Conservation (phyloP, 2,329 filamentous ascomycete genomes). For the Diaporthe vaccinii region DNA sequence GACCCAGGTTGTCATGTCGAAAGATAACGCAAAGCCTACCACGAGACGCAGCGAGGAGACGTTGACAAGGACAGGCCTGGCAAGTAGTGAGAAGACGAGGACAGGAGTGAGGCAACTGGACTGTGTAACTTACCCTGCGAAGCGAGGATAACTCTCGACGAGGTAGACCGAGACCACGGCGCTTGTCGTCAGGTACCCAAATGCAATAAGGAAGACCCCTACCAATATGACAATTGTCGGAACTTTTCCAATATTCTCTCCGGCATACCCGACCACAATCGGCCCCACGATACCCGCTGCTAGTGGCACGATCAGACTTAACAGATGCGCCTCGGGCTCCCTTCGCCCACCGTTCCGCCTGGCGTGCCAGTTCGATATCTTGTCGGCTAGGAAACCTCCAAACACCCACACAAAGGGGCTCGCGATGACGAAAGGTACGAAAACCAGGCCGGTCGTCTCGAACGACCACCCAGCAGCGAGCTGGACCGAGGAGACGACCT, state of each 20-base stretch:
- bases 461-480: conserved; percentile 48
- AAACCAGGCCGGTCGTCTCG: conserved; percentile 45
- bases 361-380: conserved; percentile 44
- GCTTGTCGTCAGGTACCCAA: conserved; percentile 43
- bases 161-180: conserved; percentile 46
- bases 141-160: conserved; percentile 47
- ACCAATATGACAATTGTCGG: conserved; percentile 43
- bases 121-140: conserved; percentile 43
- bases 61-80: conserved; percentile 45
- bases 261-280: conserved; percentile 46
- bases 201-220: conserved; percentile 45
- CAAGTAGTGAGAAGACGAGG: background rate
- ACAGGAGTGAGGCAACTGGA: background rate
- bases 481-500: conserved; percentile 44
- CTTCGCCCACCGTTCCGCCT: conserved; percentile 43
- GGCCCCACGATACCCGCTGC: conserved; percentile 43
- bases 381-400: conserved; percentile 53
- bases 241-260: conserved; percentile 41
- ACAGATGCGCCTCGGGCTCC: conserved; percentile 47
- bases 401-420: conserved; percentile 45
- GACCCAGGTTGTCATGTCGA: conserved; percentile 44
- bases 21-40: conserved; percentile 43
- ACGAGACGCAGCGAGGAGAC: conserved; percentile 44
- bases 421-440: conserved; percentile 44
- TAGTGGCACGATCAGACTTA: conserved; percentile 46